phyloP scores from a whole-genome alignment of 1,284 basidiomycete genomes.

The Ceratobasidium sp. region DNA sequence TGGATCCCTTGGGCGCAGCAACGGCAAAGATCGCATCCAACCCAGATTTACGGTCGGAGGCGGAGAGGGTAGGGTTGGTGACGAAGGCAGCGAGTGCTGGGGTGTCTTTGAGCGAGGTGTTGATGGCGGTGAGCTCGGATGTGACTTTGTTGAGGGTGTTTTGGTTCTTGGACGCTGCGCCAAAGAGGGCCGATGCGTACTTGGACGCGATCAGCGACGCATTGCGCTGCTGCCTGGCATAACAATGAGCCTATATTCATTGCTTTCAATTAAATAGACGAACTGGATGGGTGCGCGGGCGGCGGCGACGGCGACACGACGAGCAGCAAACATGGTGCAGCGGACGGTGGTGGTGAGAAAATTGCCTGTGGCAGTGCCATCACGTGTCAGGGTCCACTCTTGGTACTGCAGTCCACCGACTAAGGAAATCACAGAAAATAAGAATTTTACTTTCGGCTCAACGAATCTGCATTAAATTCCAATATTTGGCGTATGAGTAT shows the following conservation, averaged over 20 bases:
- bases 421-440: too few relatives aligned
- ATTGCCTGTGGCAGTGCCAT: slow-evolving; percentile 23
- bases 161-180: slow-evolving; percentile 87
- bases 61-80: slow-evolving; percentile 87
- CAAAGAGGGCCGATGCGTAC: slow-evolving; percentile 94
- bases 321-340: slow-evolving; percentile 30
- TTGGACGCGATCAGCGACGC: slow-evolving; percentile 81
- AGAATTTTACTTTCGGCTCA: too few relatives aligned
- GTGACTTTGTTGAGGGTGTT: slow-evolving; percentile 82
- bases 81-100: slow-evolving; percentile 76
- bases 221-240: slow-evolving; percentile 22
- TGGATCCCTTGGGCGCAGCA: slow-evolving; percentile 63
- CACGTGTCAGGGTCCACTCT: too few relatives aligned
- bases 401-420: too few relatives aligned
- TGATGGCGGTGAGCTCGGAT: slow-evolving; percentile 76
- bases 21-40: slow-evolving; percentile 70
- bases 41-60: slow-evolving; percentile 74
- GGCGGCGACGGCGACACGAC: slow-evolving; percentile 14
- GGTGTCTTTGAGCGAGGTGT: slow-evolving; percentile 67
- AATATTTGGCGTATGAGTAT: too few relatives aligned
- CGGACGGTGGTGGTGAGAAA: slow-evolving; percentile 22
- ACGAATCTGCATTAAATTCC: too few relatives aligned
- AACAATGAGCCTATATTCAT: background rate
- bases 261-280: background rate
- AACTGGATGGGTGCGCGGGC: slow-evolving; percentile 21